Percentiles rank a stretch among this genome's conserved stretches.
Evolutionary conservation across 108 stramenopile species (phyloP).

Genomic region (Bacterosira constricta): DNA sequence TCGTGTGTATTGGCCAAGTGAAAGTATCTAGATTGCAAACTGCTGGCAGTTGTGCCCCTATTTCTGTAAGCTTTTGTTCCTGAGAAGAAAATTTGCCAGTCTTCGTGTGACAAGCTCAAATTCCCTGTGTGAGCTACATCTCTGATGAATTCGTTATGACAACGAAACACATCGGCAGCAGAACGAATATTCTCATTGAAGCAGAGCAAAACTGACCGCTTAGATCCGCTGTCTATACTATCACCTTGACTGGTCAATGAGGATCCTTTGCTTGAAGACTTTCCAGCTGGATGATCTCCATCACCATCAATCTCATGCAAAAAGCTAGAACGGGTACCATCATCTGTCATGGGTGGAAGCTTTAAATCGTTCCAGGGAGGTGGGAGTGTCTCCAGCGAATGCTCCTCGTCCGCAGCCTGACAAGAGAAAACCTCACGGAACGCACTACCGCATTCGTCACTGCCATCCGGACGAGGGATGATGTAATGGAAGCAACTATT

Average conservation of each 20-base stretch:
- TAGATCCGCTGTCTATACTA: conserved; percentile 53
- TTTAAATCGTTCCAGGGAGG: conserved; percentile 77
- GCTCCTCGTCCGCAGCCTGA: conserved; percentile 63
- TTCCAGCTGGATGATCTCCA: conserved; percentile 29
- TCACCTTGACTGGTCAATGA: conserved; percentile 29
- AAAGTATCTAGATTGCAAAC: conserved; percentile 24
- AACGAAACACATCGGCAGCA: conserved; percentile 85
- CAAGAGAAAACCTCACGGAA: conserved; percentile 60
- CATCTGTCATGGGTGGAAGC: conserved; percentile 10
- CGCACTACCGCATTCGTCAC: conserved; percentile 76
- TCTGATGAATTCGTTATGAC: conserved; percentile 90
- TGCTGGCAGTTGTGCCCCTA: conserved; percentile 10
- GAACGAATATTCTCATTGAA: conserved; percentile 91
- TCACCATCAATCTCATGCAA: conserved; percentile 55
- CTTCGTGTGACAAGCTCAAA: conserved; percentile 72
- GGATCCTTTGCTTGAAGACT: conserved; percentile 20
- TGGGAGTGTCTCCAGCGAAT: conserved; percentile 57
- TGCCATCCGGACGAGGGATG: conserved; percentile 83
- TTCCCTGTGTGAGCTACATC: conserved; percentile 82
- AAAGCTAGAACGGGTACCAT: neutral
- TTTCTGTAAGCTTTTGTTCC: conserved; percentile 33
- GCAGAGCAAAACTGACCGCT: conserved; percentile 84
- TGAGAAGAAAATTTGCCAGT: conserved; percentile 83
- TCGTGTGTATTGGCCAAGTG: conserved; percentile 21
- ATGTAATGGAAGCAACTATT: conserved; percentile 93